Conservation (phyloP, 331 rosid species). For the Quercus tomentella region DNA sequence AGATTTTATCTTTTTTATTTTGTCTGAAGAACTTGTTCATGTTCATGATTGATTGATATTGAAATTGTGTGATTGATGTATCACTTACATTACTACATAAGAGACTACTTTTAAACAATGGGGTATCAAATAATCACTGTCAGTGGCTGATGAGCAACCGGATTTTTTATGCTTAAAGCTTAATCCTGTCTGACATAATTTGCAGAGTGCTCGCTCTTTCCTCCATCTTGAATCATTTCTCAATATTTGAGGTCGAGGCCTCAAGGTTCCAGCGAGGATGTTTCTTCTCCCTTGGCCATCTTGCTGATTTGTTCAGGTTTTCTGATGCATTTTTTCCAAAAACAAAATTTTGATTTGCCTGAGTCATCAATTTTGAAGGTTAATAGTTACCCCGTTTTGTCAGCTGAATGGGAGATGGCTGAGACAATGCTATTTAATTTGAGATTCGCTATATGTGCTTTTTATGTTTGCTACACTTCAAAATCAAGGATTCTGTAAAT, state of each 20-base stretch:
- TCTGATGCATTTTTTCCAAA: conserved; percentile 33
- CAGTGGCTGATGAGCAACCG: conserved; percentile 39
- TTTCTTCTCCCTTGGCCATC: conserved; percentile 47
- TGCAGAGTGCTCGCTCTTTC: conserved; percentile 51
- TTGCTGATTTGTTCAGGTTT: conserved; percentile 61
- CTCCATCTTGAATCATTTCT: conserved; percentile 48
- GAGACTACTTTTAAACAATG: not conserved
- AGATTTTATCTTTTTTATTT: not conserved
- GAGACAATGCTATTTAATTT: conserved; percentile 1
- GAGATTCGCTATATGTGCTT: conserved; percentile 4
- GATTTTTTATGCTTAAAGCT: conserved; percentile 34
- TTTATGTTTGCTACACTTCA: conserved; percentile 16
- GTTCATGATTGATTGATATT: conserved; percentile 1
- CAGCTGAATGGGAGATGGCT: conserved; percentile 23
- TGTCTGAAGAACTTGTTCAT: not conserved
- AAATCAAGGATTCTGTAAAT: conserved; percentile 5
- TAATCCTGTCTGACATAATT: conserved; percentile 48
- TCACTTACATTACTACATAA: not conserved
- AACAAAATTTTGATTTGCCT: conserved; percentile 13
- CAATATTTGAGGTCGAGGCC: conserved; percentile 62
- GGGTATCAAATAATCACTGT: conserved; percentile 22
- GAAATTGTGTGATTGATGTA: conserved; percentile 1
- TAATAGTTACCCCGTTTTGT: conserved; percentile 13
- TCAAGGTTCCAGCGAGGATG: conserved; percentile 53
- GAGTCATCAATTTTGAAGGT: conserved; percentile 28